Base-by-base conservation (phyloP, 2,329 filamentous ascomycete species). In the Trichoderma koningii region DNA sequence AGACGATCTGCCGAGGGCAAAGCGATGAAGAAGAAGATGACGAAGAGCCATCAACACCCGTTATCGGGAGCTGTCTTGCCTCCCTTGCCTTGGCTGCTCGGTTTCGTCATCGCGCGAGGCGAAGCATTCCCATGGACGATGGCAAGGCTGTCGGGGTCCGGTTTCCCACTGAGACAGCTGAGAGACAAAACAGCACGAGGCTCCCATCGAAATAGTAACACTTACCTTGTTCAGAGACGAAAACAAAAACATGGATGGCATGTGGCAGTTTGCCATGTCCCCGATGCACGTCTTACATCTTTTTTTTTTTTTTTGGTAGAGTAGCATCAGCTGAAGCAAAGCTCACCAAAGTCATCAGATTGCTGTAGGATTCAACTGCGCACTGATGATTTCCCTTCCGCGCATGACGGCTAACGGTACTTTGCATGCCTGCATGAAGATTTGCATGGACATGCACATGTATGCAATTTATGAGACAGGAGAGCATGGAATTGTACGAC, bases 1-100 rank as follows among this genome's bases (percentile, higher is more conserved):
- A 41, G 14, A 23, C 50, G 59, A 63, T 63, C 56, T 63, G 47
- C 59, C 38, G 60, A 44, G 21, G 48, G 28, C 28, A 41, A 55
- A 63, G 47, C 34, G 34, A 30, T 7, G 7, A 30, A 6, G 28
- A 30, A 6, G 28, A 30, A 30, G 28, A 7, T 6, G 10, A 34
- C 6, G 28, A 3, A 38, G 12, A 38, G 12, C 10, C 10, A 38
- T 3, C 34, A 38, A 7, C 30, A 38, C 34, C 34, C 34, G 34
- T 38, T 38, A 38, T 38, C 34, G 34, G 34, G 34, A 3, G 10
- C 5, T 38, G 10, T 5, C 12, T 34, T 19, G 44, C 42, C 41
- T 14, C 45, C 57, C 56, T 26, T 19, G 45, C 47, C 42, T 28
- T 26, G 56, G 21, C 21, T 23, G 21, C 21, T 61, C 38, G 6